phyloP scores from a whole-genome alignment of 78 protist species.

The Guillardia theta region DNA sequence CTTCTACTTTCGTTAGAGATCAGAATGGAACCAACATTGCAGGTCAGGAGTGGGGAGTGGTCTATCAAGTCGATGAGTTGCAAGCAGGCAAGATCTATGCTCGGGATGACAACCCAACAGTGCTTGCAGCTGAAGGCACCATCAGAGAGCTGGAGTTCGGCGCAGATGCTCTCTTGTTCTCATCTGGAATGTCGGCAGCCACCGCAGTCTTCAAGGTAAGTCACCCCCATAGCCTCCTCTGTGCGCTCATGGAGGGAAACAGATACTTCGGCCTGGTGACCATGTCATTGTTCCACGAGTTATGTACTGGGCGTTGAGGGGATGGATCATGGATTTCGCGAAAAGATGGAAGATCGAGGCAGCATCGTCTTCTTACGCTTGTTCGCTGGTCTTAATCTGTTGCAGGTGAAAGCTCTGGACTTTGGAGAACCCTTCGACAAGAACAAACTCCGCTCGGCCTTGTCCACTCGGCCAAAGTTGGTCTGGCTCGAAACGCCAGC shows the following conservation, averaged over 20 bases:
- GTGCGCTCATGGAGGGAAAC: not conserved
- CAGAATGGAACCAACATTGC: not conserved
- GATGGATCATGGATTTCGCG: not conserved
- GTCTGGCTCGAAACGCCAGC: conserved; percentile 71
- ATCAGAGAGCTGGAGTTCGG: not conserved
- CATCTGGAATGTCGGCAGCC: not conserved
- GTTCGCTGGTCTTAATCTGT: too few relatives aligned
- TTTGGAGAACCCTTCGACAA: too few relatives aligned
- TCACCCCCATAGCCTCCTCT: too few relatives aligned
- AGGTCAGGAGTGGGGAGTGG: not conserved
- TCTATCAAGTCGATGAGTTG: too few relatives aligned
- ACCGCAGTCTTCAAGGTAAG: not conserved
- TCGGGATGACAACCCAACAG: not conserved
- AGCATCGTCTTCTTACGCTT: too few relatives aligned
- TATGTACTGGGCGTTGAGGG: conserved; percentile 1
- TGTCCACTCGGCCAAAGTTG: conserved; percentile 5
- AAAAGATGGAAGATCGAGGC: not conserved
- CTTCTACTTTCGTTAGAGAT: not conserved
- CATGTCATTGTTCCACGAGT: not conserved
- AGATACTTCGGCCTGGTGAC: not conserved
- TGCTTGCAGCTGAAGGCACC: not conserved
- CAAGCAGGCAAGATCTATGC: not conserved
- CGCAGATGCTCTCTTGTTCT: not conserved
- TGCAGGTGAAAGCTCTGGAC: too few relatives aligned
- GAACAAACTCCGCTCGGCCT: not conserved